Percentiles rank a stretch among this genome's conserved stretches.
Evolutionary conservation across 2,329 filamentous ascomycete genomes (phyloP).

Genomic region (Beauveria scarabaeidicola): DNA sequence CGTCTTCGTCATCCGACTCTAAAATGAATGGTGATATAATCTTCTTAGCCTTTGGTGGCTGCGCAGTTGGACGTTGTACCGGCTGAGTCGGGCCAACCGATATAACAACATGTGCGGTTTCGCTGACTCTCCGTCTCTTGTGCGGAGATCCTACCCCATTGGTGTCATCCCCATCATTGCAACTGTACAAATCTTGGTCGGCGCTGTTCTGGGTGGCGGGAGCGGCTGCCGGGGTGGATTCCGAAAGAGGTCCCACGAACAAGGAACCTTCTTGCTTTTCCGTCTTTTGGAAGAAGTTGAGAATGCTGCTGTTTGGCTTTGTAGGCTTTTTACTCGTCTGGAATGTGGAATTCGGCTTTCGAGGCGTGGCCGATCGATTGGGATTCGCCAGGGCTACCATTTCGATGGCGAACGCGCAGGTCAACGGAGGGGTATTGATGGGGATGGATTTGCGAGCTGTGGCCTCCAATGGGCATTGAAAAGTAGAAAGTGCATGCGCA

Average conservation of each 20-base stretch:
- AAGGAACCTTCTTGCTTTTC: slow-evolving; percentile 50
- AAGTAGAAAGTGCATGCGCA: not conserved
- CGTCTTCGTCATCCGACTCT: slow-evolving; percentile 53
- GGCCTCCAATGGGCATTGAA: not conserved
- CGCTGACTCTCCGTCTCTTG: slow-evolving; percentile 23
- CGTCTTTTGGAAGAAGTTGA: slow-evolving; percentile 68
- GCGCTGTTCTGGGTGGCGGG: slow-evolving; percentile 14
- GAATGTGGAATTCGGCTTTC: slow-evolving; percentile 20
- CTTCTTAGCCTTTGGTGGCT: slow-evolving; percentile 16
- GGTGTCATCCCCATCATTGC: slow-evolving; percentile 22
- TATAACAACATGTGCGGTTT: slow-evolving; percentile 17
- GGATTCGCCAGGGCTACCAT: slow-evolving; percentile 29
- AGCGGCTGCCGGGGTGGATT: slow-evolving; percentile 8
- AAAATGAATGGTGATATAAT: slow-evolving; percentile 53
- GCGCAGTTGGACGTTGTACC: slow-evolving; percentile 1
- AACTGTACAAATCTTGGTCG: slow-evolving; percentile 17
- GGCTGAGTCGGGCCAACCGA: slow-evolving; percentile 7
- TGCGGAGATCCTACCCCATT: slow-evolving; percentile 27
- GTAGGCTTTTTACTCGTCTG: slow-evolving; percentile 26
- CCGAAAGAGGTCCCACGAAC: slow-evolving; percentile 35
- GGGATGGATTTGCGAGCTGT: not conserved
- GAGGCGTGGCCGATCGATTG: slow-evolving; percentile 24
- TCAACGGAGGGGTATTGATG: not conserved
- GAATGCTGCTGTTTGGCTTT: slow-evolving; percentile 55
- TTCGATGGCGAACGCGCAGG: slow-evolving; percentile 4